Evolutionary conservation across 73 alveolate genomes (phyloP), one percentile per base, ranked within the genome.

Genomic region (Effrenium voratum): DNA sequence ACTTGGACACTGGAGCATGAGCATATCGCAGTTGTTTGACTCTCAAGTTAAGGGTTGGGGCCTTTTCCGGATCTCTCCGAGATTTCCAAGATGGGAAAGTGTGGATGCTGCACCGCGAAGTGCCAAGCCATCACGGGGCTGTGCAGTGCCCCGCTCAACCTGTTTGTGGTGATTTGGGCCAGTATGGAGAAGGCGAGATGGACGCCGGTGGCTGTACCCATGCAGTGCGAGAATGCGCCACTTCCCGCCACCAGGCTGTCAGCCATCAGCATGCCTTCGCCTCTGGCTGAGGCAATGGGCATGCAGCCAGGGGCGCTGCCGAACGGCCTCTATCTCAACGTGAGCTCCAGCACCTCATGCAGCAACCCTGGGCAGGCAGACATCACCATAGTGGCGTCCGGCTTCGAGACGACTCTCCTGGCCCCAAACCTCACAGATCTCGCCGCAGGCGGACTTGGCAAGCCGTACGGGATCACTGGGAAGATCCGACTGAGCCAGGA

Each of bases 201-300:
- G 82, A 72, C 82, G 15, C 82, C 82, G 28, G n/a, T 72, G 49
- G n/a, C n/a, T 30, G 45, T 36, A 32, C 82, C 82, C 38, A 6
- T 72, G n/a, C 49, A 72, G 82, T 72, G 82, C 47, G 82, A 72
- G 34, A 0, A 22, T 5, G 15, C 47, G 82, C 32, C 49, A 10
- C 82, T 47, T 32, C 49, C n/a, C 38, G 82, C 49, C 82, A 36
- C 38, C 49, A 72, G 82, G 82, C 82, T 72, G 30, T 72, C 82
- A 34, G 45, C 5, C 49, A 12, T 72, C 32, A 72, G 82, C 82
- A 72, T 72, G 82, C 82, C 82, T 12, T 72, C 82, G 30, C 82
- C 82, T 34, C 13, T 36, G n/a, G 75, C n/a, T n/a, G n/a, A n/a
- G n/a, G n/a, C n/a, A n/a, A n/a, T n/a, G 73, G 82, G 82, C 46